phyloP scores from a whole-genome alignment of 2,329 filamentous ascomycete species.

The Aspergillus chevalieri region DNA sequence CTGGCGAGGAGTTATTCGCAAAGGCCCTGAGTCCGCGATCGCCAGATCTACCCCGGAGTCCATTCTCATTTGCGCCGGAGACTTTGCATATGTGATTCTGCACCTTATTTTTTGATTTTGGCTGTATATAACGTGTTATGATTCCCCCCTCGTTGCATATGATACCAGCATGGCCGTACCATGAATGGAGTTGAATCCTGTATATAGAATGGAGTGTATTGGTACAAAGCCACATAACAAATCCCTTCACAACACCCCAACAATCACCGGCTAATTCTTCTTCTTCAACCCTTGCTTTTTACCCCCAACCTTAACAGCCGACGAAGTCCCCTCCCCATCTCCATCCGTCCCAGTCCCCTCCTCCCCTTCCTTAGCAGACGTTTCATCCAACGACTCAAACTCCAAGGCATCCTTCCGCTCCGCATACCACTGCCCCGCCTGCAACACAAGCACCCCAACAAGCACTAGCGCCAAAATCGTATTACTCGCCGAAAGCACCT shows the following conservation, averaged over 20 bases:
- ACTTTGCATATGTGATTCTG: slow-evolving; percentile 9
- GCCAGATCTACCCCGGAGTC: slow-evolving; percentile 77
- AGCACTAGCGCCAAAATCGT: slow-evolving; percentile 91
- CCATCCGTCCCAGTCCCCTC: not conserved
- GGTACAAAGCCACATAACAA: not conserved
- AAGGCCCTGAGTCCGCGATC: slow-evolving; percentile 79
- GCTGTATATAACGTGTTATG: not conserved
- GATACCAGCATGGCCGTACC: no score
- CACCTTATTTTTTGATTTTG: slow-evolving; percentile 5
- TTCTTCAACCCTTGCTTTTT: slow-evolving; percentile 17
- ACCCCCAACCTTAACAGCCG: slow-evolving; percentile 6
- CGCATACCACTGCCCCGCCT: slow-evolving; percentile 98
- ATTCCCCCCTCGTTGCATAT: no score
- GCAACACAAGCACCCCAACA: slow-evolving; percentile 83
- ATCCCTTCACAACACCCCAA: not conserved
- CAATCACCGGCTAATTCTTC: slow-evolving; percentile 14
- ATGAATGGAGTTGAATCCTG: no score
- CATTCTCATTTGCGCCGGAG: slow-evolving; percentile 58
- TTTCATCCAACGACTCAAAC: slow-evolving; percentile 49
- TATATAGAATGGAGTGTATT: no score
- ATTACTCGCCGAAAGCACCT: slow-evolving; percentile 88
- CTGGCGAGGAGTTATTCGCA: slow-evolving; percentile 78
- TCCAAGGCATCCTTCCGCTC: slow-evolving; percentile 88
- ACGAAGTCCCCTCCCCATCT: slow-evolving; percentile 8
- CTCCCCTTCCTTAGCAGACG: slow-evolving; percentile 1